phyloP scores from a whole-genome alignment of 2,329 filamentous ascomycete genomes.

The Clonostachys byssicola region DNA sequence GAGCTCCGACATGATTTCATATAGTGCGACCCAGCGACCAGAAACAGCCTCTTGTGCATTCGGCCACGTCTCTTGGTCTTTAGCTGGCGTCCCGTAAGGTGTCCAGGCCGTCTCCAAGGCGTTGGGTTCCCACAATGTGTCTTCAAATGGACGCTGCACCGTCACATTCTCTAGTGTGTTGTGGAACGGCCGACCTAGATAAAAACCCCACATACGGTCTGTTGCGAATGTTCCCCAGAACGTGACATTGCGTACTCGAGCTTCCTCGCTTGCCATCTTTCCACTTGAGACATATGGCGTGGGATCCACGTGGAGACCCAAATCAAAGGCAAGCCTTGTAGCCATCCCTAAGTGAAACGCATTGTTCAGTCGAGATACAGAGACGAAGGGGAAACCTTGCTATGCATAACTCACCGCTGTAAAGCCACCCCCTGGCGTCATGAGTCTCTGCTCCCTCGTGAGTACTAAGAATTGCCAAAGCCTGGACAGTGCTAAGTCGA shows the following conservation, averaged over 20 bases:
- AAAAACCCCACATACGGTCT: too few relatives aligned
- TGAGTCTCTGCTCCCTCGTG: constrained; percentile 10
- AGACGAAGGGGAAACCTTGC: neutral
- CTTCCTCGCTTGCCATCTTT: constrained; percentile 3
- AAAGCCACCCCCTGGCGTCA: constrained; percentile 13
- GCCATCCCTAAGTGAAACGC: constrained; percentile 6
- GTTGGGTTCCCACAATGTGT: too few relatives aligned
- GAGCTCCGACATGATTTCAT: neutral
- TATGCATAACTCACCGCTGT: constrained; percentile 7
- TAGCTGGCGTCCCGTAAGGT: too few relatives aligned
- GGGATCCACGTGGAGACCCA: constrained; percentile 9
- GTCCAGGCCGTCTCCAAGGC: too few relatives aligned
- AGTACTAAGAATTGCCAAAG: constrained; percentile 12
- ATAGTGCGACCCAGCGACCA: constrained; percentile 10
- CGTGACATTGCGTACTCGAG: constrained; percentile 5
- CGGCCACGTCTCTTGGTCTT: too few relatives aligned
- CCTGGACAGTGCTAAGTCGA: constrained; percentile 11
- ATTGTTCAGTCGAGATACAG: neutral
- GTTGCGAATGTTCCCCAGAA: constrained; percentile 9
- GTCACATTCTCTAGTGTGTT: too few relatives aligned
- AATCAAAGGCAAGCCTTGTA: constrained; percentile 6
- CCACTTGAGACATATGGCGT: constrained; percentile 2
- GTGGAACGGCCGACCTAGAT: too few relatives aligned
- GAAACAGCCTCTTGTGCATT: constrained; percentile 9
- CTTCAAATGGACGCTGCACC: too few relatives aligned